Percentiles rank a stretch among this genome's conserved stretches.
Conservation (phyloP, 352 stramenopile genomes). For the Elongisporangium senticosum region DNA sequence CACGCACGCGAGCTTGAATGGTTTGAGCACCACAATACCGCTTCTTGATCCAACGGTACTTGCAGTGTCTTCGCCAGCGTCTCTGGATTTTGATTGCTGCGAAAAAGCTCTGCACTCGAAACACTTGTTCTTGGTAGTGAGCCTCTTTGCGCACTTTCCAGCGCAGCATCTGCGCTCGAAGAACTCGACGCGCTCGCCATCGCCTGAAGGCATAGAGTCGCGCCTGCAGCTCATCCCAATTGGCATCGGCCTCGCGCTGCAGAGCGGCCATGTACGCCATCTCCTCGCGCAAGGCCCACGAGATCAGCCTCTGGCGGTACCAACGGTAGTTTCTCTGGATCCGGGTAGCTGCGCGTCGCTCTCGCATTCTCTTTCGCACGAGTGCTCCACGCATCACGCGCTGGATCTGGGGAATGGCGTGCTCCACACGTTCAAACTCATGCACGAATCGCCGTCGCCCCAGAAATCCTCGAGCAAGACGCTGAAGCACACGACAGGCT, state of each 20-base stretch:
- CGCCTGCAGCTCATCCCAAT: constrained; percentile 37
- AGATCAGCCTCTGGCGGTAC: constrained; percentile 45
- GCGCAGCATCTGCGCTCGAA: constrained; percentile 33
- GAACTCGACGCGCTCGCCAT: constrained; percentile 37
- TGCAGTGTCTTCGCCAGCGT: constrained; percentile 42
- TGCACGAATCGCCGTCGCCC: constrained; percentile 33
- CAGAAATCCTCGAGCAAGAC: constrained; percentile 49
- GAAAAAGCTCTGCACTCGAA: constrained; percentile 42
- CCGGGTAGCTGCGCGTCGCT: constrained; percentile 28
- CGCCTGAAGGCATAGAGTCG: constrained; percentile 42
- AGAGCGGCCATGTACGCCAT: constrained; percentile 42
- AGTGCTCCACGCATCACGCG: constrained; percentile 43
- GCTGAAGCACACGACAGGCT: constrained; percentile 36
- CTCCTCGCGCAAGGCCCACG: constrained; percentile 52
- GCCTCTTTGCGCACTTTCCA: constrained; percentile 34
- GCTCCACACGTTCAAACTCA: constrained; percentile 23
- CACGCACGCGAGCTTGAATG: constrained; percentile 56
- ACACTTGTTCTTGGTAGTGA: constrained; percentile 16
- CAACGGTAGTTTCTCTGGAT: constrained; percentile 55
- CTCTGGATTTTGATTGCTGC: constrained; percentile 55
- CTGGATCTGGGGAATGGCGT: constrained; percentile 48
- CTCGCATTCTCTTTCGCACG: constrained; percentile 23
- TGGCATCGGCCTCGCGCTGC: constrained; percentile 36
- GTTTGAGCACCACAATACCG: constrained; percentile 38
- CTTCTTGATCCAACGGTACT: constrained; percentile 35